These are phyloP conservation scores for Arachis monticola DNA, from an alignment of 331 rosid species.

Conservation along the genomic window DNA sequence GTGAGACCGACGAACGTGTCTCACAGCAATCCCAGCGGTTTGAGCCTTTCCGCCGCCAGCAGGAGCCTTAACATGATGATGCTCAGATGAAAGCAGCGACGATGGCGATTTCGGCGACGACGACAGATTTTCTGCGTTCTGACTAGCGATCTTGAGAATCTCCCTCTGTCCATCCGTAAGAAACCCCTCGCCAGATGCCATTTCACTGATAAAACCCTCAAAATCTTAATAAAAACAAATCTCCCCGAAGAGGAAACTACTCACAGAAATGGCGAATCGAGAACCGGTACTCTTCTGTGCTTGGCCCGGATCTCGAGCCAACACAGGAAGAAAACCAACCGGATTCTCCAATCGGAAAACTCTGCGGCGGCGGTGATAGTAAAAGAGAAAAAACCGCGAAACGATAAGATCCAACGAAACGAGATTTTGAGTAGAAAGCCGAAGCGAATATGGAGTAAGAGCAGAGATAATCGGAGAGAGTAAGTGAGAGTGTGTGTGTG, in stretches of 20 bases:
- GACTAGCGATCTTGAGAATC: constrained; percentile 68
- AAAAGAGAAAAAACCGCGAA: background rate
- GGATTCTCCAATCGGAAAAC: constrained; percentile 45
- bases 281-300: constrained; percentile 58
- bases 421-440: background rate
- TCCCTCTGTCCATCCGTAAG: constrained; percentile 92
- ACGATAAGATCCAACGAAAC: constrained; percentile 28
- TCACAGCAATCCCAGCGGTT: constrained; percentile 72
- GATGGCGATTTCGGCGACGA: constrained; percentile 92
- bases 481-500: constrained; percentile 10
- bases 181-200: constrained; percentile 95
- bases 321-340: constrained; percentile 63
- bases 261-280: constrained; percentile 36
- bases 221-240: background rate
- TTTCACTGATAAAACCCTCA: constrained; percentile 34
- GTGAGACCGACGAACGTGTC: constrained; percentile 85
- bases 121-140: constrained; percentile 75
- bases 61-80: constrained; percentile 76
- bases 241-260: too few relatives aligned
- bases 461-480: background rate
- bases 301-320: constrained; percentile 93
- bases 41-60: constrained; percentile 81
- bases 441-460: background rate
- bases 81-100: constrained; percentile 60
- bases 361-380: background rate